Evolutionary conservation across 2,329 filamentous ascomycete species (phyloP), one percentile per base, ranked within the genome.

Genomic region (Ilyonectria robusta): DNA sequence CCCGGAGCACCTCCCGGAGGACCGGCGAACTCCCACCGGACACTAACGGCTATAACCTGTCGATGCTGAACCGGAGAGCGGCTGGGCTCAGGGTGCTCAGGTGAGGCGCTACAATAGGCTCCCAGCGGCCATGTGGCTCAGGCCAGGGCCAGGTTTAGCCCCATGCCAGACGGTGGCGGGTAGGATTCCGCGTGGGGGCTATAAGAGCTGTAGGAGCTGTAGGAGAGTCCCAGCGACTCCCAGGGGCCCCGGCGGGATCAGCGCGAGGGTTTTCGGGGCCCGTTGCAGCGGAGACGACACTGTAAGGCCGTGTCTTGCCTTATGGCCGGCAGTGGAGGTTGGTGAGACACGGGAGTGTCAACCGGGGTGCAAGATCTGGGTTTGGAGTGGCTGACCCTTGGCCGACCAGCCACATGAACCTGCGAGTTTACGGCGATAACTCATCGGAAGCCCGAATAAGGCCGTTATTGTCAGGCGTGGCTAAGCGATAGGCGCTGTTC

Each of bases 331-430:
- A 69, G 68, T 62, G 47, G 55, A 26, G 59, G 63, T 35, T 72
- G 67, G 74, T 76, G 74, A 76, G 74, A 76, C 74, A 76, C 74
- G 74, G 74, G 74, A 76, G 74, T 76, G 74, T 76, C 74, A 76
- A 73, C 74, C 44, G 67, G 72, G 74, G 68, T 73, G 64, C 68
- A 51, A 76, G 69, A 75, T 75, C 72, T 63, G 62, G 54, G 54
- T 51, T 50, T 37, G 59, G 48, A 62, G 65, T 62, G 59, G 59
- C 54, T 59, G 56, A 55, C 26, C 35, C 56, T 60, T 42, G 48
- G 48, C 56, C 48, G 35, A 42, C 55, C 37, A 59, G 21, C 54
- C 40, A 59, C 42, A 44, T 37, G 47, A 57, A 57, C 54, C 19
- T 46, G 35, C 33, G 31, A 55, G 47, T n/a, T 31, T 5, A 35